phyloP scores from a whole-genome alignment of 768 basidiomycete species.

The Cytidiella melzeri region DNA sequence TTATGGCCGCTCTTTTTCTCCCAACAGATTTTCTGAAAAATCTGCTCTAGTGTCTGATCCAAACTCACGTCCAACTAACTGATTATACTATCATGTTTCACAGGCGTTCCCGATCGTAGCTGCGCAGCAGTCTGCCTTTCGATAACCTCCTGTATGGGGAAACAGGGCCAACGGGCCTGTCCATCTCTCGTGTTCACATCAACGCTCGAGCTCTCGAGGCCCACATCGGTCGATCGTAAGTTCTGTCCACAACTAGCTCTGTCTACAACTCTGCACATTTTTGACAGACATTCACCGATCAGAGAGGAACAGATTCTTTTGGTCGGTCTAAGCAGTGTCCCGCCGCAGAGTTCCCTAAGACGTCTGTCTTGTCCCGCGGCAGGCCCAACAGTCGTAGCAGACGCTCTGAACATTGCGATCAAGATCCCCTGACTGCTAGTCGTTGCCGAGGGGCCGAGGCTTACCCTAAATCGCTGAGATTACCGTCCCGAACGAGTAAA shows the following conservation, averaged over 20 bases:
- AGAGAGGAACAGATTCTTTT: neutral
- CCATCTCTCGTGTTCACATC: neutral
- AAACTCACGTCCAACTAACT: too few species aligned
- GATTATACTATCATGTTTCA: neutral
- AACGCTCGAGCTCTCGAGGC: neutral
- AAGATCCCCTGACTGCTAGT: slow-evolving; percentile 9
- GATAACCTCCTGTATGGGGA: neutral
- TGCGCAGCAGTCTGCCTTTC: neutral
- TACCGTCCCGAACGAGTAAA: slow-evolving; percentile 7
- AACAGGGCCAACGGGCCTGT: neutral
- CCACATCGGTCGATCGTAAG: neutral
- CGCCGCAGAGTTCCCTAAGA: too few species aligned
- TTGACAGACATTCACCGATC: neutral
- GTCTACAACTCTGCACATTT: neutral
- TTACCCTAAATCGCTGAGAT: slow-evolving; percentile 8
- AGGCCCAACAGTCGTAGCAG: too few species aligned
- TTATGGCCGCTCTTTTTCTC: neutral
- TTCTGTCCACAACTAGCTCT: neutral
- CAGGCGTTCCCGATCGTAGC: neutral
- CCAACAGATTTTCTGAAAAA: neutral
- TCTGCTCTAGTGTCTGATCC: neutral
- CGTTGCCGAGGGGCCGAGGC: slow-evolving; percentile 14
- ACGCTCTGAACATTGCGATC: slow-evolving; percentile 7
- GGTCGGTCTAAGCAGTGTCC: too few species aligned
- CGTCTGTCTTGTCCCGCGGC: too few species aligned